Conservation (phyloP, 2,329 filamentous ascomycete species). For the Bipolaris gigantea region DNA sequence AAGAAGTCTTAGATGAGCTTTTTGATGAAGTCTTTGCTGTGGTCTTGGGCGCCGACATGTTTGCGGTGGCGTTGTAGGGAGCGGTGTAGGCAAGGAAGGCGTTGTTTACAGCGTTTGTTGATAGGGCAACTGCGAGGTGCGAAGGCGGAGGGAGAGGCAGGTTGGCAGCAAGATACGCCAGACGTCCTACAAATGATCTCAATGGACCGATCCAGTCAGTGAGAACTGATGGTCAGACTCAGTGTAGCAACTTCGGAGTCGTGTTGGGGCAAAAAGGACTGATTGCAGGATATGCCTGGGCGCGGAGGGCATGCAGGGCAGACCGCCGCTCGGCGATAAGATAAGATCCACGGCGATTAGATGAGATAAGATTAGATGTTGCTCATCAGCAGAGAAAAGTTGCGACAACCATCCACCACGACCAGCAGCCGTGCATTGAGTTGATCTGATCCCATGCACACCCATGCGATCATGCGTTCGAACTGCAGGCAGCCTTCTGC, state of each 20-base stretch:
- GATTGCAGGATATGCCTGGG: constrained; percentile 17
- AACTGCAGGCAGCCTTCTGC: constrained; percentile 48
- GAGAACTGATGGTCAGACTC: not conserved
- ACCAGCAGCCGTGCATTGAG: constrained; percentile 8
- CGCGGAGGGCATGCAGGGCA: constrained; percentile 10
- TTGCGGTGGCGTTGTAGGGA: constrained; percentile 6
- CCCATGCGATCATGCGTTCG: constrained; percentile 56
- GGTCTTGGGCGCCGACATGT: constrained; percentile 39
- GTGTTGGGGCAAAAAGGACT: constrained; percentile 4
- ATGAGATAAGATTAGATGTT: constrained; percentile 26
- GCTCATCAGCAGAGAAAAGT: constrained; percentile 9
- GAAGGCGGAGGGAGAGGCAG: not conserved
- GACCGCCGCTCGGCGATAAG: constrained; percentile 21
- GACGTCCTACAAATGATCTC: not conserved
- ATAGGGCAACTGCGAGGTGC: constrained; percentile 29
- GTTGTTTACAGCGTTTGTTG: constrained; percentile 38
- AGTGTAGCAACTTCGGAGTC: constrained; percentile 4
- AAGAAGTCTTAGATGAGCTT: constrained; percentile 25
- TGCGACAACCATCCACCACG: constrained; percentile 2
- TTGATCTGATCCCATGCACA: constrained; percentile 35
- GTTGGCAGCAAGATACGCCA: not conserved
- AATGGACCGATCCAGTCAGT: not conserved
- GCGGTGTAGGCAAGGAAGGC: constrained; percentile 4
- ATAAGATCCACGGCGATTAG: constrained; percentile 17
- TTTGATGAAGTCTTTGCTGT: constrained; percentile 29